Base-by-base conservation (phyloP, 345 rosid genomes). In the Salix suchowensis region DNA sequence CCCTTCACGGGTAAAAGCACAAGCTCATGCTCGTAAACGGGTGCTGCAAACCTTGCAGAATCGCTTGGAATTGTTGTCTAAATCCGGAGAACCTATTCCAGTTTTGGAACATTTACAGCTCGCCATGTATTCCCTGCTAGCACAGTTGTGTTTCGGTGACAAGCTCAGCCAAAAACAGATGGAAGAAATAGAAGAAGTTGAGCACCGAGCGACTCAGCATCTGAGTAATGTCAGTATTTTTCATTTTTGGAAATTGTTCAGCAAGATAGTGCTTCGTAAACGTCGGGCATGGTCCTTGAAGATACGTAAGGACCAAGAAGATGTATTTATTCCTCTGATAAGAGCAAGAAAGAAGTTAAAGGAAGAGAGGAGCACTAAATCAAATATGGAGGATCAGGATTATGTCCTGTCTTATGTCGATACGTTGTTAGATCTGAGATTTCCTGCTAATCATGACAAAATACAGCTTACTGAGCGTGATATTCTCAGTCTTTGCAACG, bases 401-500 rank as follows among this genome's bases (percentile, higher is more conserved):
- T 2, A 40, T 10, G 44, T 62, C 2, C 32, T 60, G 11, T 70
- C 52, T 1, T 77, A 70, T 34, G 70, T 77, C 46, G 79, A 77
- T 70, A 62, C 74, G 4, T 13, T 77, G n/a, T 61, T 77, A 6
- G 48, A 70, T 70, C 66, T 70, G 61, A 62, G 70, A 15, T 65
- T 70, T 77, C 75, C 74, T 44, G 79, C 36, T 34, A 34, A 34
- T 34, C 6, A 61, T 6, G 75, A 70, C 48, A 77, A 77, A 44
- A 70, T 52, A 62, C 62, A 77, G 36, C 74, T 77, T 12, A n/a
- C 15, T 4, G 74, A 77, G 14, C 44, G 8, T 1, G 75, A 77
- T 61, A 77, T 77, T 14, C 37, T 77, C 7, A n/a, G 34, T 70
- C 48, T 62, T 30, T 77, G 79, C 65, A 58, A 48, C 1, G 79